These are phyloP conservation scores for Rhizopogon sp. DNA, from an alignment of 768 basidiomycete genomes.

Conservation along the genomic window DNA sequence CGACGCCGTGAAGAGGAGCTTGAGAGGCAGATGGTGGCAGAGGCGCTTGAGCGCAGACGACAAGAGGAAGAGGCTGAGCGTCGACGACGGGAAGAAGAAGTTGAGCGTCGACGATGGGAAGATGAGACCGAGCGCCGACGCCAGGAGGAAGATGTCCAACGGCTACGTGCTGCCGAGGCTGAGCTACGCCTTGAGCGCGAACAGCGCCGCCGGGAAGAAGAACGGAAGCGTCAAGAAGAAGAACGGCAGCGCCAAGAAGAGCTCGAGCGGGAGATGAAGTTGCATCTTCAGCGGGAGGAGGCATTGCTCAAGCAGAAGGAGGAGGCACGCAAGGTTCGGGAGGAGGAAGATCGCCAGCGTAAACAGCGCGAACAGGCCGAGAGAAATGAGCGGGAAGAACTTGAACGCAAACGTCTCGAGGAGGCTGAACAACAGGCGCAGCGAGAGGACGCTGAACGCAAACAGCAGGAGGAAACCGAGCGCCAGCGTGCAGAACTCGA, in stretches of 20 bases:
- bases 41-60: background rate
- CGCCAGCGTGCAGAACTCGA: conserved; percentile 18
- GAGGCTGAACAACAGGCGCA: background rate
- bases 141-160: background rate
- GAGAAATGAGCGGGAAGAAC: conserved; percentile 7
- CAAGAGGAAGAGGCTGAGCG: background rate
- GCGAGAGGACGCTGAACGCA: conserved; percentile 3
- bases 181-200: background rate
- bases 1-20: background rate
- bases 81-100: background rate
- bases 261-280: conserved; percentile 36
- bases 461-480: conserved; percentile 9
- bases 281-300: conserved; percentile 4
- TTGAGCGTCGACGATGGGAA: background rate
- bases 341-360: background rate
- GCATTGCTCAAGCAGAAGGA: conserved; percentile 4
- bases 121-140: background rate
- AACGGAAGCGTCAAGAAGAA: conserved; percentile 32
- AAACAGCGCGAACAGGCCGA: background rate
- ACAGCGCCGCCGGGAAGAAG: background rate
- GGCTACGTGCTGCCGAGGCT: background rate
- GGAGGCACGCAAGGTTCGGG: conserved; percentile 2
- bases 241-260: conserved; percentile 18
- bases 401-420: conserved; percentile 3
- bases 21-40: background rate